These are phyloP conservation scores for Trichoderma lentiforme DNA, from an alignment of 2,329 filamentous ascomycete genomes.

Conservation along the genomic window DNA sequence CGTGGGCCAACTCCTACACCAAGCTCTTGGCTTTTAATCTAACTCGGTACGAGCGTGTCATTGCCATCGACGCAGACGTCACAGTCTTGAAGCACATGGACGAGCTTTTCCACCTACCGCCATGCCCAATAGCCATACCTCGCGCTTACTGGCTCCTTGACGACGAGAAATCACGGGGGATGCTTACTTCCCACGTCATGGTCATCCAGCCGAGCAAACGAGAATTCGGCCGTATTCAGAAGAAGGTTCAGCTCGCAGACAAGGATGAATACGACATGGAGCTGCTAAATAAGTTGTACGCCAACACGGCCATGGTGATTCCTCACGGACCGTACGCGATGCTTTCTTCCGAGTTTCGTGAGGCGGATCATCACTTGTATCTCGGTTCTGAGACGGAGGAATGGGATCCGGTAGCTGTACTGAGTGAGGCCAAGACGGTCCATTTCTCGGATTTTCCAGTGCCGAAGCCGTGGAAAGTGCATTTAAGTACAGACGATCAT, in stretches of 20 bases:
- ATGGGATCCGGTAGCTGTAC: constrained; percentile 54
- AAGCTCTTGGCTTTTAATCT: constrained; percentile 69
- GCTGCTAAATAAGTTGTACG: constrained; percentile 61
- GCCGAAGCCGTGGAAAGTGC: constrained; percentile 21
- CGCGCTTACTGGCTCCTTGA: constrained; percentile 67
- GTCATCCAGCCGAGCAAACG: constrained; percentile 54
- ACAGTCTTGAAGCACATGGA: constrained; percentile 63
- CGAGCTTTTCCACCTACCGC: constrained; percentile 66
- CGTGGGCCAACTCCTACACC: constrained; percentile 63
- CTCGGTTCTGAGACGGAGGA: constrained; percentile 41
- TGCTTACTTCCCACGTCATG: constrained; percentile 57
- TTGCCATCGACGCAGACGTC: constrained; percentile 60
- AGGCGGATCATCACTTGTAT: constrained; percentile 44
- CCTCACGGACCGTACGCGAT: constrained; percentile 62
- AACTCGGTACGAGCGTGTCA: constrained; percentile 50
- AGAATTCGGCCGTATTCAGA: constrained; percentile 44
- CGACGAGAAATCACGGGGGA: constrained; percentile 35
- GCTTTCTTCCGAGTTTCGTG: constrained; percentile 60
- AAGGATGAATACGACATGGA: constrained; percentile 62
- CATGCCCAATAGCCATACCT: constrained; percentile 61
- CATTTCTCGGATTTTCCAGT: constrained; percentile 24
- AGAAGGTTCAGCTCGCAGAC: constrained; percentile 26
- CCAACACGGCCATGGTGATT: constrained; percentile 55
- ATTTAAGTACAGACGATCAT: constrained; percentile 3
- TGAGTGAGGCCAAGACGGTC: constrained; percentile 41